Evolutionary conservation across 2,329 filamentous ascomycete species (phyloP), one percentile per base, ranked within the genome.

Genomic region (Aureobasidium pullulans): DNA sequence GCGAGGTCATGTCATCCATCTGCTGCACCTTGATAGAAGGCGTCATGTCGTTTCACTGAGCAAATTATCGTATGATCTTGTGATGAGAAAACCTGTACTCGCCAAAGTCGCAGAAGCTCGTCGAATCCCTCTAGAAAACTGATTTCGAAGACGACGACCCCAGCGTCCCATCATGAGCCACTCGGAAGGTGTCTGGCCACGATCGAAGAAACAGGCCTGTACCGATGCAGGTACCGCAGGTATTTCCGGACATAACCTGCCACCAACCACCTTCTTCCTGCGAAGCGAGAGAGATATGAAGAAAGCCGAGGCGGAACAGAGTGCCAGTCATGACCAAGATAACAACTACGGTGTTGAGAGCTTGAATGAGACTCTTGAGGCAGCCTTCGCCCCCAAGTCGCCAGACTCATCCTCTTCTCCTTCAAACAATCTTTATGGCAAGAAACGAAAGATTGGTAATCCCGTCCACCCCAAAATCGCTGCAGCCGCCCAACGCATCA

Each of bases 261-360:
- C 73, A 62, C 81, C 81, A 43, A 80, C 80, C 53, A 81, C 80
- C 54, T 85, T 85, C 75, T 84, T 85, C 69, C 73, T 86, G 62
- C 75, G 79, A 16, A 81, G 78, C 63, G 80, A 79, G 65, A 73
- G 76, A 60, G 77, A 80, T 56, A 70, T 79, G 65, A 75, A 81
- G 61, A 69, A 67, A 65, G 15, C 60, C 64, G 40, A 69, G 64
- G 57, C 60, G 49, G 36, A 61, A 39, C 61, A 64, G 42, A 62
- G 70, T 43, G 36, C n/a, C 32, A 40, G 11, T 47, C 65, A 56
- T 0, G 65, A 67, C 61, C 61, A 52, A 44, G 77, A 81, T 37
- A 80, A 75, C 65, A 77, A 75, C 44, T 84, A 79, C 66, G 82
- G 82, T 3, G 80, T 84, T 1, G 77, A 82, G 64, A 84, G 81